phyloP scores from a whole-genome alignment of 179 eudicot genomes.

The Amaranthus tricolor region DNA sequence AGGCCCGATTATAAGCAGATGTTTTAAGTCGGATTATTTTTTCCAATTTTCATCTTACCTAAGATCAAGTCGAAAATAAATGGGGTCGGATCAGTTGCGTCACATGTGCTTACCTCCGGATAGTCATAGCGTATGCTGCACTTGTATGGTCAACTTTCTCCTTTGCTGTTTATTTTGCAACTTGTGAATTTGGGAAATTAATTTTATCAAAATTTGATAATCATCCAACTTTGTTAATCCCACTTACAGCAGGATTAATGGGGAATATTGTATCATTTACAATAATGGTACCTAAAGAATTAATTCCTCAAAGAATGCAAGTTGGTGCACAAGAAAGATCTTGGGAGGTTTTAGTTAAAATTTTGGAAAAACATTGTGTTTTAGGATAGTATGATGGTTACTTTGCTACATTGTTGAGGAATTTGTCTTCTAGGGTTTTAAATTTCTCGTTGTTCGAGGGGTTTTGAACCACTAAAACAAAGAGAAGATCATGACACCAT shows the following conservation, averaged over 20 bases:
- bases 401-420: no score
- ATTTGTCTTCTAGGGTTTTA: no score
- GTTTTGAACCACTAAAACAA: no score
- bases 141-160: slow-evolving; percentile 76
- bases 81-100: no score
- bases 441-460: no score
- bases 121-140: no score
- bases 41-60: no score
- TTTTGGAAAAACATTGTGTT: slow-evolving; percentile 76
- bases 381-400: slow-evolving; percentile 85
- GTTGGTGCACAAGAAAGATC: slow-evolving; percentile 84
- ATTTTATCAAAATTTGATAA: slow-evolving; percentile 49
- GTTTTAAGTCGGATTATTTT: no score
- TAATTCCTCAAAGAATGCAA: slow-evolving; percentile 81
- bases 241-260: slow-evolving; percentile 93
- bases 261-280: slow-evolving; percentile 87
- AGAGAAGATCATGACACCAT: no score
- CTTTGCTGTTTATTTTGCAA: slow-evolving; percentile 82
- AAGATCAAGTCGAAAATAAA: no score
- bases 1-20: no score
- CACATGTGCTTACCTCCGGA: no score
- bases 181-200: slow-evolving; percentile 92
- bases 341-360: slow-evolving; percentile 67
- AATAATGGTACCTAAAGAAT: slow-evolving; percentile 88
- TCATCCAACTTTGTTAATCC: slow-evolving; percentile 58